These are phyloP conservation scores for Suillus paluster DNA, from an alignment of 768 basidiomycete species.

Conservation along the genomic window DNA sequence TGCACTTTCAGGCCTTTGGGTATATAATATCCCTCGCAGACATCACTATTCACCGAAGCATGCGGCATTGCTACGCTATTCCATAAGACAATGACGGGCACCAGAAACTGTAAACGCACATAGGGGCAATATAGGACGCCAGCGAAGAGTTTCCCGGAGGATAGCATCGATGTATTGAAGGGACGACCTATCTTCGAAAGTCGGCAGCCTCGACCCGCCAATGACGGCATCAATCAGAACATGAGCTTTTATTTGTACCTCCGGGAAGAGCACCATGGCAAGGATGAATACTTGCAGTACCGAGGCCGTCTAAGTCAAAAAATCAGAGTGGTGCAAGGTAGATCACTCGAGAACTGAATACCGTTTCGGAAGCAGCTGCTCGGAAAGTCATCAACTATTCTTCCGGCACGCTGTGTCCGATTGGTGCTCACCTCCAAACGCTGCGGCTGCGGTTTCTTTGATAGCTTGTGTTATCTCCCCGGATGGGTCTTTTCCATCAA, in stretches of 20 bases:
- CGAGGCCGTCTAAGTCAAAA: slow-evolving; percentile 26
- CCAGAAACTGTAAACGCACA: slow-evolving; percentile 17
- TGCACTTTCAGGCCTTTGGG: slow-evolving; percentile 23
- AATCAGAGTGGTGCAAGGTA: neutral
- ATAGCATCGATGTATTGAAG: slow-evolving; percentile 34
- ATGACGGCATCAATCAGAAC: slow-evolving; percentile 32
- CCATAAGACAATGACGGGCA: neutral
- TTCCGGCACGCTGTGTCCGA: neutral
- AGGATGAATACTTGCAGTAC: slow-evolving; percentile 36
- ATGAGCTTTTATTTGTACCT: slow-evolving; percentile 32
- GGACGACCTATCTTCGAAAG: slow-evolving; percentile 25
- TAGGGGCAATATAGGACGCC: slow-evolving; percentile 26
- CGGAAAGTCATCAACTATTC: neutral
- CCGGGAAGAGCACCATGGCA: slow-evolving; percentile 39
- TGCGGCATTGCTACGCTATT: slow-evolving; percentile 22
- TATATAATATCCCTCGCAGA: slow-evolving; percentile 32
- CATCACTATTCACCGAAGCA: slow-evolving; percentile 22
- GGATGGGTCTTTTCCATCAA: slow-evolving; percentile 4
- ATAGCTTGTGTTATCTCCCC: slow-evolving; percentile 14
- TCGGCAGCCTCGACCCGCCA: slow-evolving; percentile 30
- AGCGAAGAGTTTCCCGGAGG: slow-evolving; percentile 33
- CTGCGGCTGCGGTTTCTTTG: slow-evolving; percentile 24
- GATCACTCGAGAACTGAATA: neutral
- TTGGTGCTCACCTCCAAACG: slow-evolving; percentile 21
- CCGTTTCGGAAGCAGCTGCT: slow-evolving; percentile 25